These are phyloP conservation scores for Penicillium manginii DNA, from an alignment of 495 filamentous ascomycete species.

Conservation along the genomic window DNA sequence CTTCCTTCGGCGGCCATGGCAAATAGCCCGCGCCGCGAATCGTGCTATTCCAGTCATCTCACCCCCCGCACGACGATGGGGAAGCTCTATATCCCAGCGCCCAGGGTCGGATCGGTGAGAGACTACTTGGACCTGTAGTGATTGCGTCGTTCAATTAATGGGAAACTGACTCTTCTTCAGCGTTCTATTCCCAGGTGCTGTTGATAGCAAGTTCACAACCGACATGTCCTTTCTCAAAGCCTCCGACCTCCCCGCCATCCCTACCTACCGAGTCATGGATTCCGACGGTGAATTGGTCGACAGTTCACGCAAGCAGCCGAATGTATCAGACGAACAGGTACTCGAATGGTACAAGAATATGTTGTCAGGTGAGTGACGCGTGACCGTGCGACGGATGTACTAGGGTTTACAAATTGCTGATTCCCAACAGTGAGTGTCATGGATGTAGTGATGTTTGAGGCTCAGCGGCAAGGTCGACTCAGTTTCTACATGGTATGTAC, in stretches of 20 bases:
- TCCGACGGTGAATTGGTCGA: constrained; percentile 81
- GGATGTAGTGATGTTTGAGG: constrained; percentile 94
- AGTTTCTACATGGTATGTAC: constrained; percentile 89
- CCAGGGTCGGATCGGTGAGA: constrained; percentile 67
- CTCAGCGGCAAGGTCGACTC: constrained; percentile 76
- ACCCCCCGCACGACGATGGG: constrained; percentile 48
- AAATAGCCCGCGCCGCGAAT: constrained; percentile 2
- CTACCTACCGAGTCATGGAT: constrained; percentile 86
- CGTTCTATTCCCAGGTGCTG: constrained; percentile 92
- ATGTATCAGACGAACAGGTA: constrained; percentile 71
- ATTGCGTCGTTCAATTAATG: not conserved
- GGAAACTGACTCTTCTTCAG: constrained; percentile 36
- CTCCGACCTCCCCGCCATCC: constrained; percentile 65
- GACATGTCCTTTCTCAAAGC: constrained; percentile 75
- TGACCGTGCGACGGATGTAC: not conserved
- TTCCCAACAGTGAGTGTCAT: constrained; percentile 72
- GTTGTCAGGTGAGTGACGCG: constrained; percentile 54
- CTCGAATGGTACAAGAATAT: constrained; percentile 69
- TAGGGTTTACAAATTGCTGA: constrained; percentile 10
- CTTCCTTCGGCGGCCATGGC: constrained; percentile 13
- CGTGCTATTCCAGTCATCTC: constrained; percentile 1
- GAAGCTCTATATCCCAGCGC: constrained; percentile 65
- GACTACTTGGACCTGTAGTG: not conserved
- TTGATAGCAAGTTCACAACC: constrained; percentile 89
- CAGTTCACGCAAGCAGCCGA: constrained; percentile 57